A percentile compares a stretch with the other conserved stretches of the same genome.
Conservation (phyloP, 106 monocot genomes). For the Dioscorea alata region DNA sequence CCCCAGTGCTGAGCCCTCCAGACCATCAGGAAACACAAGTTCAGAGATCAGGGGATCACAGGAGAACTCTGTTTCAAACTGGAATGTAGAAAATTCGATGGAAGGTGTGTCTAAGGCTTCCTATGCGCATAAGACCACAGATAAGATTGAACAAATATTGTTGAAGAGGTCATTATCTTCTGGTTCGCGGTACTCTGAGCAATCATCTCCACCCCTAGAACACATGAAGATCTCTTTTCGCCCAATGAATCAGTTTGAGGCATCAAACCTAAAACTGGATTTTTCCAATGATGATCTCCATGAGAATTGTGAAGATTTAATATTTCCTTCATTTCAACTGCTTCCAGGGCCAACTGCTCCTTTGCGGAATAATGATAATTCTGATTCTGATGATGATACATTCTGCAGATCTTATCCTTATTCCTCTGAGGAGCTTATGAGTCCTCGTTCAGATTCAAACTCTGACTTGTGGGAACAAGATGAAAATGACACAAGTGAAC, state of each 20-base stretch:
- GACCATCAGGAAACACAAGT: slow-evolving; percentile 17
- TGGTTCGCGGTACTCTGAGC: slow-evolving; percentile 20
- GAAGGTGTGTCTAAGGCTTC: slow-evolving; percentile 14
- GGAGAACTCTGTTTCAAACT: slow-evolving; percentile 16
- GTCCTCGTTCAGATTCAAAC: slow-evolving; percentile 53
- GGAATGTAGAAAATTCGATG: slow-evolving; percentile 9
- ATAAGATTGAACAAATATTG: slow-evolving; percentile 15
- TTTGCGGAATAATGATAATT: slow-evolving; percentile 23
- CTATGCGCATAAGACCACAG: slow-evolving; percentile 11
- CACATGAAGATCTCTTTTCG: slow-evolving; percentile 86
- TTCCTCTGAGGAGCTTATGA: slow-evolving; percentile 62
- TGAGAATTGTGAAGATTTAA: slow-evolving; percentile 39
- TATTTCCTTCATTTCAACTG: slow-evolving; percentile 83
- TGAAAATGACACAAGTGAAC: slow-evolving; percentile 18
- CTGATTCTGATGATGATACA: slow-evolving; percentile 92
- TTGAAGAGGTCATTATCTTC: slow-evolving; percentile 18
- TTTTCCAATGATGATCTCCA: slow-evolving; percentile 43
- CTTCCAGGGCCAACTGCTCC: slow-evolving; percentile 27
- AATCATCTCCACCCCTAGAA: slow-evolving; percentile 80
- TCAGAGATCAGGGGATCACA: slow-evolving; percentile 16
- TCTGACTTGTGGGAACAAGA: slow-evolving; percentile 78
- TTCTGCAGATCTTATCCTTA: slow-evolving; percentile 72
- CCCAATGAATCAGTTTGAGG: slow-evolving; percentile 45
- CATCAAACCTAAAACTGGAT: slow-evolving; percentile 49
- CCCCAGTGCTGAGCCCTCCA: slow-evolving; percentile 9